Evolutionary conservation across 2,329 filamentous ascomycete genomes (phyloP), one percentile per base, ranked within the genome.

Genomic region (Thelonectria olida): DNA sequence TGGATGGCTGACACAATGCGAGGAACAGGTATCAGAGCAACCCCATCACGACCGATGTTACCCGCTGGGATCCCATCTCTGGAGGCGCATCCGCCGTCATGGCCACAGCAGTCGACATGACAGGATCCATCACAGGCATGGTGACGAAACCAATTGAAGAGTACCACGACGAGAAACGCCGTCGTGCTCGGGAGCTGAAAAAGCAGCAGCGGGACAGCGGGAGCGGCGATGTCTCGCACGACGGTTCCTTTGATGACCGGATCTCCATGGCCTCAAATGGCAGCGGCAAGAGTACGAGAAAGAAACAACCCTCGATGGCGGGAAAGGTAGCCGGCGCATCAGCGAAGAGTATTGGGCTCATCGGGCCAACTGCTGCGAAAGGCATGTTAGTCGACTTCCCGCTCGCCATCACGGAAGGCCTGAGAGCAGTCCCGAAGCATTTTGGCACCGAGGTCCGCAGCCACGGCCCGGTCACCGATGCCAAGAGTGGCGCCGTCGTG

Each of bases 31-130:
- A 64, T 17, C 34, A 55, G 8, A 47, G 1, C 20, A 54, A 3
- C 15, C 58, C 0, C 20, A 55, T 27, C 31, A n/a, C 25, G 13
- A 68, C 70, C 0, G 28, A 62, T 2, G 67, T 64, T 6, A 17
- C 19, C 0, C 55, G 68, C 0, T 70, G 64, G 66, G 67, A 70
- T 23, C 67, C 65, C 1, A 2, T 70, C 1, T 65, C 67, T 0
- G 67, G 59, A 1, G 41, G 48, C 0, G 42, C 59, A 1, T 63
- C 65, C 0, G 38, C 61, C 0, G 41, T 62, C 6, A 17, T 61
- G 5, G 44, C 58, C 1, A 68, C 59, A 0, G 17, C 41, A 5
- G 20, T 54, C 0, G 67, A 55, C 0, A 44, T 70, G 59, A 44
- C 61, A 0, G 54, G 31, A 0, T 61, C 68, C 1, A 34, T 63